phyloP scores from a whole-genome alignment of 306 rosid species.

The Inga leiocalycina region DNA sequence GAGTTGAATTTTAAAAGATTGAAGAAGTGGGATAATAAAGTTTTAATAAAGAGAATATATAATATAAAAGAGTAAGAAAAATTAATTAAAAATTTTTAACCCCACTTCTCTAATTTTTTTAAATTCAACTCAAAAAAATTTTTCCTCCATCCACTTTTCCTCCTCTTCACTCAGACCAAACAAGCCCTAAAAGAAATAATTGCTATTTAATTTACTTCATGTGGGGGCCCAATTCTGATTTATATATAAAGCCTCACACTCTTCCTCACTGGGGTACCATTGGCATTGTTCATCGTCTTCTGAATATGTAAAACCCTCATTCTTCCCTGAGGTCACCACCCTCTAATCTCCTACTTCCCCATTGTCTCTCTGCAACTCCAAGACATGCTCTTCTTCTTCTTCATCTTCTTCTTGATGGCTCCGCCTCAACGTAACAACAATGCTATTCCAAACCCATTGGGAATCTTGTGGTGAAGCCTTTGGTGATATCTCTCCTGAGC shows the following conservation, averaged over 20 bases:
- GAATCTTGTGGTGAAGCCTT: conserved; percentile 26
- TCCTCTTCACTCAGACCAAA: too few species aligned
- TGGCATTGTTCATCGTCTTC: neutral
- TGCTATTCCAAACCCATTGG: neutral
- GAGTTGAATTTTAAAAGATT: too few species aligned
- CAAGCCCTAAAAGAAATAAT: too few species aligned
- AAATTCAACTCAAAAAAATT: too few species aligned
- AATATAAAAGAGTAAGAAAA: too few species aligned
- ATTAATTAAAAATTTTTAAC: too few species aligned
- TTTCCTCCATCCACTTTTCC: too few species aligned
- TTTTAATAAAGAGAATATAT: too few species aligned
- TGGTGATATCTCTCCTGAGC: conserved; percentile 99
- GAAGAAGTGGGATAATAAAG: too few species aligned
- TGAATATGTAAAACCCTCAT: neutral
- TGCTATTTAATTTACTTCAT: neutral
- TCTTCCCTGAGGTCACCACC: too few species aligned
- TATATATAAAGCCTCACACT: neutral
- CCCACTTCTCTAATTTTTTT: too few species aligned
- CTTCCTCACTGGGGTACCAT: neutral
- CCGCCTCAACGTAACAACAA: neutral
- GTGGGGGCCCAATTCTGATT: neutral
- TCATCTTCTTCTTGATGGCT: neutral
- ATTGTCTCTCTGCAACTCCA: neutral
- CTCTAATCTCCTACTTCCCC: too few species aligned
- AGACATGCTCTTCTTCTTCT: neutral